Evolutionary conservation across 2,329 filamentous ascomycete species (phyloP).

Genomic region (Ascochyta pisi): DNA sequence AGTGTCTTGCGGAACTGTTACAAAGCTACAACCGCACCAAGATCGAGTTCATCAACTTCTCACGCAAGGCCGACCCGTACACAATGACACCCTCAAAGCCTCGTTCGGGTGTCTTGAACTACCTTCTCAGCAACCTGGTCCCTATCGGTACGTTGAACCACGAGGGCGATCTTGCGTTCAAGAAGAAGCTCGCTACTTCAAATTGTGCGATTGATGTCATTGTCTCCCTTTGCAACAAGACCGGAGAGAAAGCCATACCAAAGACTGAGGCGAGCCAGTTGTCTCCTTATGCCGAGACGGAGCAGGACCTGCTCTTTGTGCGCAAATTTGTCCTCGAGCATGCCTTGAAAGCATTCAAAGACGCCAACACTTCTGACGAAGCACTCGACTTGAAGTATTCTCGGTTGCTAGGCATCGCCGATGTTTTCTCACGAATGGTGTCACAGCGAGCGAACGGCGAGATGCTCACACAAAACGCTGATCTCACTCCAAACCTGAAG

Average conservation of each 20-base stretch:
- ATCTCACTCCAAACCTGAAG: conserved; percentile 67
- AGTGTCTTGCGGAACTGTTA: conserved; percentile 88
- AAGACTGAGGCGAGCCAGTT: conserved; percentile 46
- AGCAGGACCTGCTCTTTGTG: conserved; percentile 86
- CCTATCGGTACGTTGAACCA: conserved; percentile 71
- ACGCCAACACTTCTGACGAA: conserved; percentile 80
- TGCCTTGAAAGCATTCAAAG: conserved; percentile 88
- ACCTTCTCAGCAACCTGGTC: conserved; percentile 82
- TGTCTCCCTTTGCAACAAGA: conserved; percentile 86
- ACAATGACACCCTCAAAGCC: conserved; percentile 92
- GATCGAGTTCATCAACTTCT: conserved; percentile 99
- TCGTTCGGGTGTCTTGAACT: conserved; percentile 89
- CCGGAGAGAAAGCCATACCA: conserved; percentile 74
- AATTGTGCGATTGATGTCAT: conserved; percentile 85
- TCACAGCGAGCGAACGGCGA: conserved; percentile 59
- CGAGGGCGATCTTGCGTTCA: conserved; percentile 75
- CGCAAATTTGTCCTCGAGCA: conserved; percentile 95
- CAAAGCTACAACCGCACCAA: conserved; percentile 94
- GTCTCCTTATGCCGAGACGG: conserved; percentile 68
- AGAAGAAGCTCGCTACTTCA: conserved; percentile 86
- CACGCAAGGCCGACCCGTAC: conserved; percentile 83
- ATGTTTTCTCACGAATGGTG: conserved; percentile 92
- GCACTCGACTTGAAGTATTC: conserved; percentile 85
- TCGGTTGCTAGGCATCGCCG: conserved; percentile 83
- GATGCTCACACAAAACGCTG: conserved; percentile 47